Percentiles rank a stretch among this genome's conserved stretches.
Evolutionary conservation across 1,284 basidiomycete genomes (phyloP).

Genomic region (Papiliotrema laurentii): DNA sequence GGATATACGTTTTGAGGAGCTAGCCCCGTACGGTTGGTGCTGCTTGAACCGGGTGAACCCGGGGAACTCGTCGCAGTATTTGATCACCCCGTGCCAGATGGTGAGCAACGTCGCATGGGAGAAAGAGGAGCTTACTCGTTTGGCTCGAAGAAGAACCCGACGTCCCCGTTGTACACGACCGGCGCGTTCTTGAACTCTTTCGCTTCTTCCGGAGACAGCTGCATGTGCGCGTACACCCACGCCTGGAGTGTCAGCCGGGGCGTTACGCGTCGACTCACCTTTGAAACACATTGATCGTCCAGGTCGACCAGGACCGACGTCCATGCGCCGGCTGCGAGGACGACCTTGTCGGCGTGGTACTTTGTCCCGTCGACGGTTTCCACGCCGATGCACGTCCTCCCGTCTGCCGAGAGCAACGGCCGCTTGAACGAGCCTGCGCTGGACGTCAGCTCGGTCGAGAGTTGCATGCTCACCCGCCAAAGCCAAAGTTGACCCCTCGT

Average conservation of each 20-base stretch:
- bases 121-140: constrained; percentile 4
- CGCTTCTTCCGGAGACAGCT: constrained; percentile 34
- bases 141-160: constrained; percentile 30
- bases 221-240: constrained; percentile 41
- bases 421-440: constrained; percentile 27
- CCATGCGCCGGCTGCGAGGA: constrained; percentile 45
- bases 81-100: constrained; percentile 19
- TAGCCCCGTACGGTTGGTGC: constrained; percentile 21
- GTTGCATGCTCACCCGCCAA: constrained; percentile 17
- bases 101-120: neutral
- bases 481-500: constrained; percentile 30
- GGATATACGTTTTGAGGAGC: constrained; percentile 19
- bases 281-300: constrained; percentile 36
- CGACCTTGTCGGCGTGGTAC: constrained; percentile 30
- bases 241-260: constrained; percentile 5
- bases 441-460: neutral
- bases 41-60: constrained; percentile 22
- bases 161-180: constrained; percentile 19
- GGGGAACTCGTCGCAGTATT: constrained; percentile 38
- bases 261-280: constrained; percentile 23
- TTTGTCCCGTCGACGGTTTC: constrained; percentile 28
- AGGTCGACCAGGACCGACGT: constrained; percentile 34
- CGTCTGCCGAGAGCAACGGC: constrained; percentile 18
- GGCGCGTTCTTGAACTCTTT: constrained; percentile 20
- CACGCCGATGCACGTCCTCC: constrained; percentile 26